phyloP scores from a whole-genome alignment of 2,329 filamentous ascomycete species.

The Amauroascus niger region DNA sequence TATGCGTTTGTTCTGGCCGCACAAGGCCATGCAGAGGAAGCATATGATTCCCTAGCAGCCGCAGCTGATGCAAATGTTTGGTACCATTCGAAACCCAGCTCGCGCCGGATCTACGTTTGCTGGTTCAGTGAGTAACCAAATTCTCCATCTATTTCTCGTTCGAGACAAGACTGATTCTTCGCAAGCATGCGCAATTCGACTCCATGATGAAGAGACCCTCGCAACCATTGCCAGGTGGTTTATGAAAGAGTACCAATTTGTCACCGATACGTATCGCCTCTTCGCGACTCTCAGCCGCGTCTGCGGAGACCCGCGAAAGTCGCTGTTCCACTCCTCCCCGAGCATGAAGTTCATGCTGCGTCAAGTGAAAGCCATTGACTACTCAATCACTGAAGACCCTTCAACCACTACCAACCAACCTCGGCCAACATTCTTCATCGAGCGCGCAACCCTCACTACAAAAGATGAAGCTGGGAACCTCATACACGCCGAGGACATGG shows the following conservation, averaged over 20 bases:
- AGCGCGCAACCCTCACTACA: slow-evolving; percentile 35
- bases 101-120: slow-evolving; percentile 64
- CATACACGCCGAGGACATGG: slow-evolving; percentile 45
- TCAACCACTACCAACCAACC: slow-evolving; percentile 24
- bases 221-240: slow-evolving; percentile 70
- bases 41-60: slow-evolving; percentile 70
- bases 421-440: slow-evolving; percentile 37
- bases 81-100: slow-evolving; percentile 56
- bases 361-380: slow-evolving; percentile 84
- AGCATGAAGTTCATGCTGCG: slow-evolving; percentile 85
- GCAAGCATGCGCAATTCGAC: slow-evolving; percentile 67
- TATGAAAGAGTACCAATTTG: slow-evolving; percentile 70
- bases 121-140: slow-evolving; percentile 53
- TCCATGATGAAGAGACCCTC: slow-evolving; percentile 66
- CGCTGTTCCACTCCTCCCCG: slow-evolving; percentile 64
- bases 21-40: slow-evolving; percentile 55
- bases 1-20: slow-evolving; percentile 70
- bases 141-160: neutral
- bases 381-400: slow-evolving; percentile 47
- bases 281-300: slow-evolving; percentile 70
- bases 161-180: slow-evolving; percentile 14
- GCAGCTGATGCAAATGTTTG: slow-evolving; percentile 76
- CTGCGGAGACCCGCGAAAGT: slow-evolving; percentile 53
- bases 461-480: slow-evolving; percentile 30
- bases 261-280: slow-evolving; percentile 73